Evolutionary conservation across 129 eudicot species (phyloP).

Genomic region (Flaveria brownii): DNA sequence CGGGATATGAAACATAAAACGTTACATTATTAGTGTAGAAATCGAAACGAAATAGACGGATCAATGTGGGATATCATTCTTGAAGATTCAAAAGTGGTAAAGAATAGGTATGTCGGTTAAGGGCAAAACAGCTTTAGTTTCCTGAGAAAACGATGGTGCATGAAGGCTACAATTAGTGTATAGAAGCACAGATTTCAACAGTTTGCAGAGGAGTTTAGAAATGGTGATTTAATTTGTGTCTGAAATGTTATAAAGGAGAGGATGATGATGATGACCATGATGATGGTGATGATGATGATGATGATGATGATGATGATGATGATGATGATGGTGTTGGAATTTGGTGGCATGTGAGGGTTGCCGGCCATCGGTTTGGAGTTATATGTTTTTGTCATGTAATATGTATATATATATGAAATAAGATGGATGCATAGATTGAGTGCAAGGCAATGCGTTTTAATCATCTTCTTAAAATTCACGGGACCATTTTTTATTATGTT

Average conservation of each 20-base stretch:
- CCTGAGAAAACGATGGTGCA: slow-evolving; percentile 35
- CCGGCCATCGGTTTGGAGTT: slow-evolving; percentile 58
- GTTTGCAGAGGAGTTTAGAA: slow-evolving; percentile 32
- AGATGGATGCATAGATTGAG: slow-evolving; percentile 20
- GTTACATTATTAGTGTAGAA: slow-evolving; percentile 19
- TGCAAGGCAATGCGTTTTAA: slow-evolving; percentile 27
- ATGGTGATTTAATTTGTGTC: slow-evolving; percentile 33
- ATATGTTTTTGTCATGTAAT: slow-evolving; percentile 56
- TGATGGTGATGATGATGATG: slow-evolving; percentile 24
- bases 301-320: slow-evolving; percentile 24
- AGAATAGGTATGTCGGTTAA: slow-evolving; percentile 26
- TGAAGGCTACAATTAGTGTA: slow-evolving; percentile 39
- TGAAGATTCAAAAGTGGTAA: slow-evolving; percentile 18
- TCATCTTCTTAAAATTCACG: slow-evolving; percentile 36
- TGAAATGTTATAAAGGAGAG: slow-evolving; percentile 31
- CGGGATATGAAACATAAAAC: slow-evolving; percentile 58
- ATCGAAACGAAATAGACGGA: slow-evolving; percentile 56
- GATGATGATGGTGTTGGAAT: slow-evolving; percentile 41
- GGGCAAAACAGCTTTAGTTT: slow-evolving; percentile 42
- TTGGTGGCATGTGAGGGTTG: slow-evolving; percentile 76
- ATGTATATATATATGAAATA: neutral
- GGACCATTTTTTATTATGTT: slow-evolving; percentile 25
- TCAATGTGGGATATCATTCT: slow-evolving; percentile 28
- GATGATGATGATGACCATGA: slow-evolving; percentile 28
- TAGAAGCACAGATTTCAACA: slow-evolving; percentile 26